Percentiles rank a stretch among this genome's conserved stretches.
Evolutionary conservation across 345 rosid species (phyloP).

Genomic region (Salix exigua): DNA sequence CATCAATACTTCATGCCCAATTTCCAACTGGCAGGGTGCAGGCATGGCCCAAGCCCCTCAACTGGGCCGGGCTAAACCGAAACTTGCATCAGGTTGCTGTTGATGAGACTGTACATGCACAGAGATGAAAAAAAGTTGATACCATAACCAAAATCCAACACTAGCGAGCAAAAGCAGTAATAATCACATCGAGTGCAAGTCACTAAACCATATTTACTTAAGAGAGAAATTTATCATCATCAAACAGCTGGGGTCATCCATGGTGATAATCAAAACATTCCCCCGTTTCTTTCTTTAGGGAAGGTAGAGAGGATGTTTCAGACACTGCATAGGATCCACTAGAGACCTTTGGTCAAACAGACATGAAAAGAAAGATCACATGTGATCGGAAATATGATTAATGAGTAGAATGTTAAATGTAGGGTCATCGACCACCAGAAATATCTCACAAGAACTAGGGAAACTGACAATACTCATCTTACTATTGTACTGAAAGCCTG

Average conservation of each 20-base stretch:
- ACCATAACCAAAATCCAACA: constrained; percentile 1
- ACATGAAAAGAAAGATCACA: background rate
- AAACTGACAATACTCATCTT: background rate
- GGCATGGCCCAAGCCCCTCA: constrained; percentile 94
- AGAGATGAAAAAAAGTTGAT: background rate
- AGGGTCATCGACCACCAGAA: background rate
- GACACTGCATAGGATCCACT: background rate
- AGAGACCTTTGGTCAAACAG: background rate
- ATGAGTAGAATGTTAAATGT: background rate
- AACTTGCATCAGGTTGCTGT: constrained; percentile 70
- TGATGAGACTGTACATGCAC: constrained; percentile 45
- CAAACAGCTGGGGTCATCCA: too few species aligned
- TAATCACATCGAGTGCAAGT: background rate
- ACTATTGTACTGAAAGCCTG: background rate
- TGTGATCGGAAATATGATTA: background rate
- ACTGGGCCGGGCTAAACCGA: constrained; percentile 90
- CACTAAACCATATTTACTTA: background rate
- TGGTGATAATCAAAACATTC: background rate
- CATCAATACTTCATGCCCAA: constrained; percentile 13
- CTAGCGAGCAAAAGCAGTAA: background rate
- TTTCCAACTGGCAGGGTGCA: constrained; percentile 46
- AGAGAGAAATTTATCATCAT: background rate
- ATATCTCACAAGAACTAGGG: background rate
- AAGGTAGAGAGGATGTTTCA: background rate
- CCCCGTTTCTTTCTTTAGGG: background rate